phyloP scores from a whole-genome alignment of 768 basidiomycete genomes.

The Panaeolus cyanescens region DNA sequence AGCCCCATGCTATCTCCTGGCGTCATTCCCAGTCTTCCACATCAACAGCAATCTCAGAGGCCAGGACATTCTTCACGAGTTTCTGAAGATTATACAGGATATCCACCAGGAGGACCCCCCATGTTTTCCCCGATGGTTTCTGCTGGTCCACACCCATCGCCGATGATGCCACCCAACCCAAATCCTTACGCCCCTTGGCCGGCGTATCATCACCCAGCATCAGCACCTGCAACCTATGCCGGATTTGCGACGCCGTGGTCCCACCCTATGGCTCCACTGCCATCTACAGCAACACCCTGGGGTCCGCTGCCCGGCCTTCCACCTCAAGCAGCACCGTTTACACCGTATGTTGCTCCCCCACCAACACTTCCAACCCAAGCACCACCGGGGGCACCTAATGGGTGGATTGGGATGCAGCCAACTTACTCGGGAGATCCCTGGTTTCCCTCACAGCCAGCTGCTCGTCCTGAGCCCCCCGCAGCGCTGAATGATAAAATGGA shows the following conservation, averaged over 20 bases:
- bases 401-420: slow-evolving; percentile 10
- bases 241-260: slow-evolving; percentile 14
- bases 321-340: slow-evolving; percentile 9
- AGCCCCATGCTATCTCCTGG: slow-evolving; percentile 12
- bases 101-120: slow-evolving; percentile 24
- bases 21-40: slow-evolving; percentile 11
- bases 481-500: slow-evolving; percentile 27
- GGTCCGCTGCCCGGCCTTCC: slow-evolving; percentile 12
- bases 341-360: slow-evolving; percentile 13
- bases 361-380: slow-evolving; percentile 4
- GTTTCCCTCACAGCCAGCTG: slow-evolving; percentile 10
- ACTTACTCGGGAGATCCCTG: neutral
- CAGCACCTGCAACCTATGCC: slow-evolving; percentile 19
- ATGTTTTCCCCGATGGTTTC: slow-evolving; percentile 13
- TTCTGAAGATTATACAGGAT: slow-evolving; percentile 33
- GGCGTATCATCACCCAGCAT: slow-evolving; percentile 13
- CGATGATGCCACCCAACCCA: slow-evolving; percentile 11
- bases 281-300: slow-evolving; percentile 16
- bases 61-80: slow-evolving; percentile 14
- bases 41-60: neutral
- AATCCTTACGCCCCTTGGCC: slow-evolving; percentile 12
- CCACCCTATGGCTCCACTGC: slow-evolving; percentile 11
- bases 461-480: slow-evolving; percentile 17
- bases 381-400: slow-evolving; percentile 1
- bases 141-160: slow-evolving; percentile 12